Base-by-base conservation (phyloP, 129 eudicot genomes). In the Helichrysum umbraculigerum region DNA sequence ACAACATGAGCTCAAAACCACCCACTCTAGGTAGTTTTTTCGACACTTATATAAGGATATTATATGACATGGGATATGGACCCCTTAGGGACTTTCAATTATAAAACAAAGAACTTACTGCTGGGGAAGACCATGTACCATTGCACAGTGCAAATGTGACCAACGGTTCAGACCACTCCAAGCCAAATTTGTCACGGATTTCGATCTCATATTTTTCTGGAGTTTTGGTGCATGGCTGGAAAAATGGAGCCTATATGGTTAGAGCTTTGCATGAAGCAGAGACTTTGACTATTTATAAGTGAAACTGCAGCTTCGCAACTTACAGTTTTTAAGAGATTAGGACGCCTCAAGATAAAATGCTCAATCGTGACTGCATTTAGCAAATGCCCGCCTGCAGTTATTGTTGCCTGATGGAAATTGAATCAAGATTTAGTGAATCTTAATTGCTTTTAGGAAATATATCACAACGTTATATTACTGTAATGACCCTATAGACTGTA, bases 51-150 rank as follows among this genome's bases (percentile, higher is more conserved):
- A 54, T 17, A 17, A 54, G 19, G 68, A 15, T 29, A 30, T 29
- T 14, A 63, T 63, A 63, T 3, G 1, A 6, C 25, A n/a, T 54
- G 20, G 8, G 59, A 52, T 52, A 14, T 52, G 59, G 22, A 54
- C 25, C 60, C 19, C 21, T 41, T 9, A 41, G 14, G 47, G 60
- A 16, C 19, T 5, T 54, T 54, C 21, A 54, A 19, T 7, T n/a
- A 52, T 17, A n/a, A 61, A 8, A n/a, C 28, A 41, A 25, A 30
- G 29, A 76, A 87, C 93, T 86, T 86, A 94, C 98, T 69, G 97
- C 96, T 68, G 98, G 97, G n/a, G 96, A 94, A 30, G 97, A 91
- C 96, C 98, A 91, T 71, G 96, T 86, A 70, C 98, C 98, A 69
- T 90, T 89, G 78, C 96, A 87, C 64, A 94, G 81, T n/a, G 97